Conservation (phyloP, 116 monocot genomes). For the Dioscorea cayenensis region DNA sequence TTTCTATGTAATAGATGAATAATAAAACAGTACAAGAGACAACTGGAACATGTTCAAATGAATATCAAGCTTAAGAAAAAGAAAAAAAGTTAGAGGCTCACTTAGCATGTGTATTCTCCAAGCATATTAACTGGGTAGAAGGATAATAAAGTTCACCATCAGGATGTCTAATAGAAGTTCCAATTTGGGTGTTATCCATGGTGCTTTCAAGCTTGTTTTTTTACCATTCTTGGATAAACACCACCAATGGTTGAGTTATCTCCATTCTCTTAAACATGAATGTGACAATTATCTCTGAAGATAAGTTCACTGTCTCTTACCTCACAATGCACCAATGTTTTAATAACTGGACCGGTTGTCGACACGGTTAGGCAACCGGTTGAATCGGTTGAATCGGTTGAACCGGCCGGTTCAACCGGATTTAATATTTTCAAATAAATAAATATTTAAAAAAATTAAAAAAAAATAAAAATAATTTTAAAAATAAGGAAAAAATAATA, state of each 20-base stretch:
- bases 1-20: too few relatives aligned
- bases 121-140: constrained; percentile 72
- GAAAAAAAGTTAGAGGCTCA: constrained; percentile 18
- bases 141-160: constrained; percentile 47
- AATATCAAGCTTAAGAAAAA: neutral
- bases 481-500: too few relatives aligned
- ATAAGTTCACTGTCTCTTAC: constrained; percentile 83
- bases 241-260: constrained; percentile 79
- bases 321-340: constrained; percentile 82
- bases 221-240: constrained; percentile 70
- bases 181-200: constrained; percentile 44
- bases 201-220: constrained; percentile 82
- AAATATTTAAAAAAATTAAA: too few relatives aligned
- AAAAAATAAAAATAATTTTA: too few relatives aligned
- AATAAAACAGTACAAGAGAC: too few relatives aligned
- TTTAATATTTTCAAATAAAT: too few relatives aligned
- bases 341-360: too few relatives aligned
- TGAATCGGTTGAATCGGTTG: too few relatives aligned
- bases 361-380: too few relatives aligned
- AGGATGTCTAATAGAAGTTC: constrained; percentile 49
- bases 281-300: constrained; percentile 76
- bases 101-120: constrained; percentile 98
- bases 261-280: constrained; percentile 91
- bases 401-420: too few relatives aligned
- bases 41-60: neutral